phyloP scores from a whole-genome alignment of 2,329 filamentous ascomycete species.

The Diaporthe sp. region DNA sequence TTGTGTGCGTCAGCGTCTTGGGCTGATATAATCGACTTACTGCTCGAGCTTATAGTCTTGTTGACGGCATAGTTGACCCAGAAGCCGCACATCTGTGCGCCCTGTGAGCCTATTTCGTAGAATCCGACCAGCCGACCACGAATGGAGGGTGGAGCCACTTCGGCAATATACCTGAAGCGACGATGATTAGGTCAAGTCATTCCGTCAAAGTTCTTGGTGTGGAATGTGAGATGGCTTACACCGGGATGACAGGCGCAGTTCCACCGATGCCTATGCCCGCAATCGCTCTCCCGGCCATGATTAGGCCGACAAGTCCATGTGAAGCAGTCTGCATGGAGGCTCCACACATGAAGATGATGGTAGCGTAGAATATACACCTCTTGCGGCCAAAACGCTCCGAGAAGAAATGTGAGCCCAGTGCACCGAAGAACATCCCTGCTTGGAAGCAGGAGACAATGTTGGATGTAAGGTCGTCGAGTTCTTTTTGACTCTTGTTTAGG shows the following conservation, averaged over 20 bases:
- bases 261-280: slow-evolving; percentile 33
- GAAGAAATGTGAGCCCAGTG: slow-evolving; percentile 39
- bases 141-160: slow-evolving; percentile 35
- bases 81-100: slow-evolving; percentile 65
- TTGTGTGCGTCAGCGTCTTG: slow-evolving; percentile 37
- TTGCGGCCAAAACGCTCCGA: slow-evolving; percentile 66
- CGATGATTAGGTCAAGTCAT: background rate
- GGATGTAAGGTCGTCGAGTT: slow-evolving; percentile 17
- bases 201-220: too few relatives aligned
- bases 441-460: slow-evolving; percentile 50
- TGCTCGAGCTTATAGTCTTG: slow-evolving; percentile 11
- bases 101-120: slow-evolving; percentile 42
- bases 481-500: background rate
- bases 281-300: slow-evolving; percentile 29
- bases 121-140: slow-evolving; percentile 35
- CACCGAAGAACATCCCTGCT: slow-evolving; percentile 37
- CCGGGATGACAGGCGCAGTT: slow-evolving; percentile 32
- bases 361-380: slow-evolving; percentile 31
- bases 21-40: slow-evolving; percentile 50
- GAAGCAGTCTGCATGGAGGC: slow-evolving; percentile 32
- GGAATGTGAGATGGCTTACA: background rate
- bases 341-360: slow-evolving; percentile 32
- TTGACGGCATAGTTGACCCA: slow-evolving; percentile 54
- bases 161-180: slow-evolving; percentile 6
- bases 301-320: slow-evolving; percentile 15